Evolutionary conservation across 129 eudicot genomes (phyloP).

Genomic region (Dittrichia graveolens): DNA sequence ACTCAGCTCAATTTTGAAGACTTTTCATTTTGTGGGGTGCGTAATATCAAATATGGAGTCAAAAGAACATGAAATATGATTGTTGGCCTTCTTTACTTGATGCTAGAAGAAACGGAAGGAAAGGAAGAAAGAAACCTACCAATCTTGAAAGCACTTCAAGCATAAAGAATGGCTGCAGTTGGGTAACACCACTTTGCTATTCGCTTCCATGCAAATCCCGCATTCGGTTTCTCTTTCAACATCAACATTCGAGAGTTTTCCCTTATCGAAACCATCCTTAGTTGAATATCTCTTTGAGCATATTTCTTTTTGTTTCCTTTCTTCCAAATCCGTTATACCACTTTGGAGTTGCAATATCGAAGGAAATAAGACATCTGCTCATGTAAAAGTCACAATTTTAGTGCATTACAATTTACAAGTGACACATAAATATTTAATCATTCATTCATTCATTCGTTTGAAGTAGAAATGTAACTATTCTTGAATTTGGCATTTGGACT

Average conservation of each 20-base stretch:
- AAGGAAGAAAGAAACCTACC: slow-evolving; percentile 42
- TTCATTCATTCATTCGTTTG: background rate
- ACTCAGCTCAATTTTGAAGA: too few relatives aligned
- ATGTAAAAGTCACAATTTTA: slow-evolving; percentile 19
- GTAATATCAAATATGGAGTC: too few relatives aligned
- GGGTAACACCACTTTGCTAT: slow-evolving; percentile 62
- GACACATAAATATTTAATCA: background rate
- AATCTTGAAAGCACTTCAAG: slow-evolving; percentile 69
- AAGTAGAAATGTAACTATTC: background rate
- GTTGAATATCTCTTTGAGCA: slow-evolving; percentile 53
- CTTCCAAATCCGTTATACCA: slow-evolving; percentile 80
- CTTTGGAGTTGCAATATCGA: slow-evolving; percentile 80
- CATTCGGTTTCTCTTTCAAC: slow-evolving; percentile 79
- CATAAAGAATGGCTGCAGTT: slow-evolving; percentile 72
- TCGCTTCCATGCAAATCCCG: slow-evolving; percentile 79
- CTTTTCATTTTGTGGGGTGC: background rate
- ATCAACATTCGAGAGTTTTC: slow-evolving; percentile 48
- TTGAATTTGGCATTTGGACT: slow-evolving; percentile 6
- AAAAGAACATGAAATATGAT: background rate
- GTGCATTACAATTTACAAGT: background rate
- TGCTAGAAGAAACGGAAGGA: too few relatives aligned
- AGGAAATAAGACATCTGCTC: slow-evolving; percentile 73
- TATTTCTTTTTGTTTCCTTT: slow-evolving; percentile 65
- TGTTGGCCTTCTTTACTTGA: background rate
- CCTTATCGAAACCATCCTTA: slow-evolving; percentile 42